These are phyloP conservation scores for Platanthera zijinensis DNA, from an alignment of 106 monocot genomes.

Conservation along the genomic window DNA sequence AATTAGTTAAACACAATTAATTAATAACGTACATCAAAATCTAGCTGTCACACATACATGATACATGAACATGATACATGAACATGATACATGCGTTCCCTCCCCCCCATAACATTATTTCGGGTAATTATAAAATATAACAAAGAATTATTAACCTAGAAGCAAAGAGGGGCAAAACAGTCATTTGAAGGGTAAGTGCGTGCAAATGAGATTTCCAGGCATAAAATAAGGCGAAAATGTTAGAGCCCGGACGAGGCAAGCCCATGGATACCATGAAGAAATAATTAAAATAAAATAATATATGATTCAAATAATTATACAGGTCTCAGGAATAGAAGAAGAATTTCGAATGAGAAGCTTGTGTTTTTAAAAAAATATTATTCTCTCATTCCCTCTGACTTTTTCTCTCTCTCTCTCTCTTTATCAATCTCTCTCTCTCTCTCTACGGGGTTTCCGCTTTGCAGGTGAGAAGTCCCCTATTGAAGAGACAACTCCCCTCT, in stretches of 20 bases:
- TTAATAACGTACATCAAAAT: no score
- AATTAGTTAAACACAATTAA: no score
- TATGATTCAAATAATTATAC: neutral
- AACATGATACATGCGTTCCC: neutral
- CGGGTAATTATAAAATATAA: no score
- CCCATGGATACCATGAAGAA: neutral
- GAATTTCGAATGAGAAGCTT: constrained; percentile 5
- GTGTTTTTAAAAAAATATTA: neutral
- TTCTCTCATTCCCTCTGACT: constrained; percentile 11
- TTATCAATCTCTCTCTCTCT: neutral
- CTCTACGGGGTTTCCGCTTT: neutral
- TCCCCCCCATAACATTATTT: no score
- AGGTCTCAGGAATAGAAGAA: constrained; percentile 7
- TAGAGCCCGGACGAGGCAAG: neutral
- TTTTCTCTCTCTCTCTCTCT: no score
- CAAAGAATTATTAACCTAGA: neutral
- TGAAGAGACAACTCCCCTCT: constrained; percentile 5
- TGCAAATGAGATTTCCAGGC: constrained; percentile 1
- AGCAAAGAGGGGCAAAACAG: neutral
- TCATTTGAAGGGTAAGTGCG: neutral
- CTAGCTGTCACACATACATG: neutral
- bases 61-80: neutral
- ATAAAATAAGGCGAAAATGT: neutral
- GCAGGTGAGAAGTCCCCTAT: neutral
- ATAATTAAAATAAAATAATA: neutral